A percentile compares a stretch with the other conserved stretches of the same genome.
Conservation (phyloP, 768 basidiomycete genomes). For the Boletellus ananas region DNA sequence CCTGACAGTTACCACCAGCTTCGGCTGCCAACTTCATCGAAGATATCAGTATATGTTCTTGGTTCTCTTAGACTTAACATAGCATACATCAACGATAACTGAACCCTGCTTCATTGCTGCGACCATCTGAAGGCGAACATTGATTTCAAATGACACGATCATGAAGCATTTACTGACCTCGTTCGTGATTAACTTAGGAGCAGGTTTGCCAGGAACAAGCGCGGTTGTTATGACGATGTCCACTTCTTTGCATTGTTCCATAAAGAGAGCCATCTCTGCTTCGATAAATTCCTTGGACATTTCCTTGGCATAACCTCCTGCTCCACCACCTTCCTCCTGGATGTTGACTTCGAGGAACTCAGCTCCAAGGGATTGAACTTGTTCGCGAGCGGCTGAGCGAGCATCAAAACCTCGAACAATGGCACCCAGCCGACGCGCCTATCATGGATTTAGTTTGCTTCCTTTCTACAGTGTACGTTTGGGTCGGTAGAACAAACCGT, state of each 20-base stretch:
- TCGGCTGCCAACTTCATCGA: slow-evolving; percentile 57
- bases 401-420: slow-evolving; percentile 90
- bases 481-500: slow-evolving; percentile 47
- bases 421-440: slow-evolving; percentile 81
- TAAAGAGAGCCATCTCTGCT: slow-evolving; percentile 84
- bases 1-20: slow-evolving; percentile 86
- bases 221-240: slow-evolving; percentile 89
- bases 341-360: slow-evolving; percentile 84
- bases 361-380: slow-evolving; percentile 85
- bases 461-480: neutral
- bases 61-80: neutral
- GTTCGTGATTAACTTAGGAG: slow-evolving; percentile 78
- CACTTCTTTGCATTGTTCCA: slow-evolving; percentile 85
- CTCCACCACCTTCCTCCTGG: slow-evolving; percentile 77
- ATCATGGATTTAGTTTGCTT: slow-evolving; percentile 2
- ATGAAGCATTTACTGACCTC: slow-evolving; percentile 36
- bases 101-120: slow-evolving; percentile 92
- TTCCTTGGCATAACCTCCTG: slow-evolving; percentile 83
- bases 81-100: slow-evolving; percentile 67
- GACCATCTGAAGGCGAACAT: slow-evolving; percentile 51
- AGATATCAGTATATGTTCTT: slow-evolving; percentile 17
- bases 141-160: neutral
- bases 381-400: slow-evolving; percentile 79
- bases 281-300: slow-evolving; percentile 90
- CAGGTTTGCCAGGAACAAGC: slow-evolving; percentile 81